Evolutionary conservation across 768 basidiomycete genomes (phyloP).

Genomic region (Gloeophyllum trabeum): DNA sequence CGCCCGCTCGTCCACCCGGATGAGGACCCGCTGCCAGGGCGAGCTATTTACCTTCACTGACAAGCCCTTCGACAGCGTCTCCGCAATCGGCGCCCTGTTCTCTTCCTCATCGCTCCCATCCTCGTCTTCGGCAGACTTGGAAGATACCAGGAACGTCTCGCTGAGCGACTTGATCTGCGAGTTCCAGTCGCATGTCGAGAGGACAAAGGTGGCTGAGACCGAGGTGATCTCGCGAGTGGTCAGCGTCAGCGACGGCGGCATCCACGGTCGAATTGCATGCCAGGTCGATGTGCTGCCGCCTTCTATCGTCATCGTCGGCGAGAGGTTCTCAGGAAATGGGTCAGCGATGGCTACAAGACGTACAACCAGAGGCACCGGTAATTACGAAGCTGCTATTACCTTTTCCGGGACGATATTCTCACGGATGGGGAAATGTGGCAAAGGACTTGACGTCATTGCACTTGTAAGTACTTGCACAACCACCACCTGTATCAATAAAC

Average conservation of each 20-base stretch:
- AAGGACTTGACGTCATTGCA: no score
- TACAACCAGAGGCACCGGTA: no score
- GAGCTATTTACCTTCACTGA: constrained; percentile 73
- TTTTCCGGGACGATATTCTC: no score
- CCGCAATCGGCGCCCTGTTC: constrained; percentile 35
- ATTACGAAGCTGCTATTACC: no score
- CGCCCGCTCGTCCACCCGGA: constrained; percentile 66
- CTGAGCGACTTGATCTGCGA: constrained; percentile 28
- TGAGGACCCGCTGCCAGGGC: constrained; percentile 70
- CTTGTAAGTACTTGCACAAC: no score
- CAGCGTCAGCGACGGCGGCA: not conserved
- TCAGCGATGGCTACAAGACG: no score
- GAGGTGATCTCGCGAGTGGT: constrained; percentile 74
- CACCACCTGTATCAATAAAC: no score
- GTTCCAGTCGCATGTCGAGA: constrained; percentile 27
- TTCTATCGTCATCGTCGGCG: no score
- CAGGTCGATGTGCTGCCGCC: no score
- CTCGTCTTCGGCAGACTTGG: constrained; percentile 15
- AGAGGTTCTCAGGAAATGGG: no score
- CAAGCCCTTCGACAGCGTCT: constrained; percentile 62
- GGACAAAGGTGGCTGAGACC: constrained; percentile 72
- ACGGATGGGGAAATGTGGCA: no score
- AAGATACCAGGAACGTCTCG: constrained; percentile 20
- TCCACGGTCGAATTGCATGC: not conserved
- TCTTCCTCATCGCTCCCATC: constrained; percentile 23